Percentiles rank a stretch among this genome's conserved stretches.
Evolutionary conservation across 1,139 yeast species (phyloP).

Genomic region (Scheffersomyces segobiensis): DNA sequence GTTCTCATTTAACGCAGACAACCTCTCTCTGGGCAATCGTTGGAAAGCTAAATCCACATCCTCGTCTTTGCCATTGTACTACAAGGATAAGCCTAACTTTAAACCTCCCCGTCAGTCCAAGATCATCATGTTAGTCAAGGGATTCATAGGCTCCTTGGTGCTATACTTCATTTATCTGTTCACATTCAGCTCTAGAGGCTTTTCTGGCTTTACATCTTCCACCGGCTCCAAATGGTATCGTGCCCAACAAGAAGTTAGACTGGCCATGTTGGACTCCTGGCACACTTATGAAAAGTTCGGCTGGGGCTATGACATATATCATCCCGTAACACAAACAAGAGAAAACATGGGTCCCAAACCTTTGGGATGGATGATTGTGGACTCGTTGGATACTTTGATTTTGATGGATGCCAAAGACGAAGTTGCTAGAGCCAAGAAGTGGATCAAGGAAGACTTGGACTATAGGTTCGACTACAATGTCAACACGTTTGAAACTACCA

Average conservation of each 20-base stretch:
- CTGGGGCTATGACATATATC: constrained; percentile 78
- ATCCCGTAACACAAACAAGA: constrained; percentile 60
- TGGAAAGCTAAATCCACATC: constrained; percentile 15
- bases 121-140: constrained; percentile 42
- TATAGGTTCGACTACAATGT: constrained; percentile 67
- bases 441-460: constrained; percentile 65
- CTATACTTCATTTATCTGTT: constrained; percentile 38
- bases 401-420: constrained; percentile 77
- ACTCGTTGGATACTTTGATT: constrained; percentile 80
- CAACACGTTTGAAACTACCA: constrained; percentile 89
- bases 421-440: constrained; percentile 61
- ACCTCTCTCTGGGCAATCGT: constrained; percentile 12
- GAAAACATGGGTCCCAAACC: constrained; percentile 81
- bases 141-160: constrained; percentile 37
- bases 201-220: constrained; percentile 1
- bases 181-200: constrained; percentile 8
- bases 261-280: constrained; percentile 79
- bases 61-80: constrained; percentile 14
- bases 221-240: constrained; percentile 31
- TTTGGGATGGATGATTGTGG: constrained; percentile 94
- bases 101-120: constrained; percentile 2
- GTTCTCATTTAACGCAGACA: constrained; percentile 12
- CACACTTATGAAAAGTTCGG: constrained; percentile 71
- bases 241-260: constrained; percentile 56
- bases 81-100: constrained; percentile 16